phyloP scores from a whole-genome alignment of 164 flowering plant species.

The Chimonanthus salicifolius region DNA sequence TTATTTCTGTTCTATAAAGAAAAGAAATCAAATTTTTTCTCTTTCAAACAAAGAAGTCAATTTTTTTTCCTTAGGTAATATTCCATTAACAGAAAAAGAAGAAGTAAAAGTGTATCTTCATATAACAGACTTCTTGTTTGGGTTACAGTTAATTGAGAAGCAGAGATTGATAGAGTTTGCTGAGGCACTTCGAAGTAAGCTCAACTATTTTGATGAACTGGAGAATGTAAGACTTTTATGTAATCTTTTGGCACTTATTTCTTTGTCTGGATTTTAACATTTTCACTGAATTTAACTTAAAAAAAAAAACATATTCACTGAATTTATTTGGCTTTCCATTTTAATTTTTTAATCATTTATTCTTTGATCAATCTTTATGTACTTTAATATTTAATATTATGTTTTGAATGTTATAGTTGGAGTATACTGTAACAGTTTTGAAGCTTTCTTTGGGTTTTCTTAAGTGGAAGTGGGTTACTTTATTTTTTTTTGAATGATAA shows the following conservation, averaged over 20 bases:
- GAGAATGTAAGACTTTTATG: constrained; percentile 92
- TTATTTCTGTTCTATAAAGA: not conserved
- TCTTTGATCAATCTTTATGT: not conserved
- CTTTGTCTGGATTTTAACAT: constrained; percentile 8
- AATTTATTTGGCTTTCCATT: not conserved
- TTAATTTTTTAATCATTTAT: not conserved
- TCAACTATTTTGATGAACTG: constrained; percentile 94
- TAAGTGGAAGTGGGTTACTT: too few relatives aligned
- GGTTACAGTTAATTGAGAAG: constrained; percentile 76
- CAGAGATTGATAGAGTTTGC: constrained; percentile 85
- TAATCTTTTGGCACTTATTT: constrained; percentile 15
- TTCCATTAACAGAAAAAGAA: not conserved
- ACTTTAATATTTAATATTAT: too few relatives aligned
- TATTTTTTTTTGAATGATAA: too few relatives aligned
- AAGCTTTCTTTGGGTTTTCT: not conserved
- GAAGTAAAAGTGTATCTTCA: not conserved
- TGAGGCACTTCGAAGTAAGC: constrained; percentile 88
- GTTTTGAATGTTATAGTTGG: not conserved
- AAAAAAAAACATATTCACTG: not conserved
- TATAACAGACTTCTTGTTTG: constrained; percentile 9
- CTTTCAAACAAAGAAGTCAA: not conserved
- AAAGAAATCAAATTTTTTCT: not conserved
- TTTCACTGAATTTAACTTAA: not conserved
- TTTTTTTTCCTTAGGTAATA: too few relatives aligned
- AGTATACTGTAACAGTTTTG: not conserved